Evolutionary conservation across 805 yeast genomes (phyloP).

Genomic region (Kodamaea laetipori): DNA sequence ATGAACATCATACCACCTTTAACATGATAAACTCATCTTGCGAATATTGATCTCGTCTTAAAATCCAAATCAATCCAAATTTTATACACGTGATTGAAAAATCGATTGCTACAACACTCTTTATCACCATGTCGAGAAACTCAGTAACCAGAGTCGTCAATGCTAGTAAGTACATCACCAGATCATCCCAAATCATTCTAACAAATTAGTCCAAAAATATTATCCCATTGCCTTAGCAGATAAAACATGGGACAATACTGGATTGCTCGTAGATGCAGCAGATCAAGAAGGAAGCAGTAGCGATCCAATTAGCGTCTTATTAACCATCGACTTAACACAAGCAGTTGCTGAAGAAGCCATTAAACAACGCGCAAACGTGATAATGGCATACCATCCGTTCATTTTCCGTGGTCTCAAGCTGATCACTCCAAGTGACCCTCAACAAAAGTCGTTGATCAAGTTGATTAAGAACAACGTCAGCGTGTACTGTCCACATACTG

Average conservation of each 20-base stretch:
- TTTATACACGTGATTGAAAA: neutral
- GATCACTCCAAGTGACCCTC: slow-evolving; percentile 66
- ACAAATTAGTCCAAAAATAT: slow-evolving; percentile 57
- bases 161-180: slow-evolving; percentile 38
- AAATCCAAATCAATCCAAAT: too few relatives aligned
- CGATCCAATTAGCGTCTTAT: slow-evolving; percentile 43
- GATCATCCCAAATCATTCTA: slow-evolving; percentile 13
- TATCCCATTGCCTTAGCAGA: slow-evolving; percentile 86
- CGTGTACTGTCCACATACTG: slow-evolving; percentile 95
- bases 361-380: slow-evolving; percentile 48
- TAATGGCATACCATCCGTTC: slow-evolving; percentile 91
- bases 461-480: slow-evolving; percentile 77
- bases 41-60: too few relatives aligned
- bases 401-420: slow-evolving; percentile 85
- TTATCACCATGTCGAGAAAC: slow-evolving; percentile 38
- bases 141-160: slow-evolving; percentile 44
- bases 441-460: slow-evolving; percentile 73
- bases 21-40: too few relatives aligned
- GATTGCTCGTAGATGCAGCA: slow-evolving; percentile 76
- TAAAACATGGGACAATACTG: slow-evolving; percentile 93
- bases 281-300: slow-evolving; percentile 21
- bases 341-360: slow-evolving; percentile 87
- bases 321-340: slow-evolving; percentile 84
- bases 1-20: too few relatives aligned
- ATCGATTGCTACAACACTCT: neutral